Evolutionary conservation across 495 filamentous ascomycete species (phyloP).

Genomic region (Penicillium canescens): DNA sequence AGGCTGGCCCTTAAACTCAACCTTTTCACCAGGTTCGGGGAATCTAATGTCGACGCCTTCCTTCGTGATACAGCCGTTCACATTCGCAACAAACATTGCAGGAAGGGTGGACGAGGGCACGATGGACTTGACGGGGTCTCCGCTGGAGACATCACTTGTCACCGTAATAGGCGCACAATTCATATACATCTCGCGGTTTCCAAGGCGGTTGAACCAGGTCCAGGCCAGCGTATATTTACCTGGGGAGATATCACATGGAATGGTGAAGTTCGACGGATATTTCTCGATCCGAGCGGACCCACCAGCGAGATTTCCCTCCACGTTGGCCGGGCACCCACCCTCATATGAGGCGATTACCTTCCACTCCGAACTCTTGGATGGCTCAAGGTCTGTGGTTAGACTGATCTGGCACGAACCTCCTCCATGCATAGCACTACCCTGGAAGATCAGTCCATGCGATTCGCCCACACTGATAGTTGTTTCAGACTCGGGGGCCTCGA

Average conservation of each 20-base stretch:
- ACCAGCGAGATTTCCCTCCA: constrained; percentile 28
- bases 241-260: constrained; percentile 36
- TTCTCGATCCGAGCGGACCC: constrained; percentile 14
- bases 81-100: constrained; percentile 76
- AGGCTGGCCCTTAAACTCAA: constrained; percentile 31
- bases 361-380: no score
- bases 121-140: constrained; percentile 19
- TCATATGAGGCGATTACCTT: constrained; percentile 39
- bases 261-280: constrained; percentile 36
- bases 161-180: no score
- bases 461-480: no score
- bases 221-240: constrained; percentile 69
- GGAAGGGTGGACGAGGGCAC: constrained; percentile 52
- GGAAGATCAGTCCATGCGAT: no score
- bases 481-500: no score
- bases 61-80: constrained; percentile 57
- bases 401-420: no score
- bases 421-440: no score
- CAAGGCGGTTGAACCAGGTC: constrained; percentile 86
- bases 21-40: constrained; percentile 67
- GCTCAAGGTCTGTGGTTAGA: no score
- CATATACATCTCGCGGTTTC: constrained; percentile 78
- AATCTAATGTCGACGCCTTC: constrained; percentile 57
- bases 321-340: constrained; percentile 67
- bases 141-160: constrained; percentile 42